phyloP scores from a whole-genome alignment of 345 rosid genomes.

The Populus deltoides region DNA sequence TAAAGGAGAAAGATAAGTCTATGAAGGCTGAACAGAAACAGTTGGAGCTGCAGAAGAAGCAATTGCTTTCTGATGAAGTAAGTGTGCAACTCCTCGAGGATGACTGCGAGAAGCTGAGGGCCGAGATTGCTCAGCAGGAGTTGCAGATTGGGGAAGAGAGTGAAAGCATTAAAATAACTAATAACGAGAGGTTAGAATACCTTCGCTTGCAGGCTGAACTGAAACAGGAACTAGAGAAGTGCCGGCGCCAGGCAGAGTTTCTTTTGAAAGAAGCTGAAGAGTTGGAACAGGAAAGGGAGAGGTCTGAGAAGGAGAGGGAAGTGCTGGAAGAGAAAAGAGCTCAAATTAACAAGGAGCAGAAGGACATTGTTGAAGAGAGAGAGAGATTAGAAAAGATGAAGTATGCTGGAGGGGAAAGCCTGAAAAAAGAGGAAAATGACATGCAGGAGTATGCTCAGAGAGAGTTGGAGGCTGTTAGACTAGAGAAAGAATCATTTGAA shows the following conservation, averaged over 20 bases:
- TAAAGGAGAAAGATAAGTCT: constrained; percentile 56
- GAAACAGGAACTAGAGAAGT: constrained; percentile 58
- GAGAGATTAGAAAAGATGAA: constrained; percentile 40
- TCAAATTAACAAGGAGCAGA: constrained; percentile 41
- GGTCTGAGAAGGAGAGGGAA: constrained; percentile 79
- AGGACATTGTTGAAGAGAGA: constrained; percentile 45
- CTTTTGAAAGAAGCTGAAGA: constrained; percentile 63
- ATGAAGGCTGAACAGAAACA: constrained; percentile 60
- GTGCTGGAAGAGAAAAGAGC: constrained; percentile 65
- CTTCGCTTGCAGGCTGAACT: constrained; percentile 56
- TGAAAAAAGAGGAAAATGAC: constrained; percentile 56
- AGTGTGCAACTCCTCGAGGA: constrained; percentile 46
- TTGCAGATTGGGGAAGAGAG: constrained; percentile 49
- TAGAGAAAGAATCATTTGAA: constrained; percentile 68
- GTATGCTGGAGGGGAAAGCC: constrained; percentile 46
- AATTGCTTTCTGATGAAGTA: constrained; percentile 52
- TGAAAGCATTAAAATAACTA: constrained; percentile 50
- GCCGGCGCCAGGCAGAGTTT: constrained; percentile 49
- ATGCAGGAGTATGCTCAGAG: constrained; percentile 39
- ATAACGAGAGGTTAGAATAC: constrained; percentile 68
- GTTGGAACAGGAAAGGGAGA: constrained; percentile 63
- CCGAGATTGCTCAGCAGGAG: constrained; percentile 59
- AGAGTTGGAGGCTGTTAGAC: constrained; percentile 51
- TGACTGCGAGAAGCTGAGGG: constrained; percentile 61
- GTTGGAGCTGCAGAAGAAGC: constrained; percentile 50